A percentile compares a stretch with the other conserved stretches of the same genome.
Conservation (phyloP, 768 basidiomycete species). For the Boletellus ananas region DNA sequence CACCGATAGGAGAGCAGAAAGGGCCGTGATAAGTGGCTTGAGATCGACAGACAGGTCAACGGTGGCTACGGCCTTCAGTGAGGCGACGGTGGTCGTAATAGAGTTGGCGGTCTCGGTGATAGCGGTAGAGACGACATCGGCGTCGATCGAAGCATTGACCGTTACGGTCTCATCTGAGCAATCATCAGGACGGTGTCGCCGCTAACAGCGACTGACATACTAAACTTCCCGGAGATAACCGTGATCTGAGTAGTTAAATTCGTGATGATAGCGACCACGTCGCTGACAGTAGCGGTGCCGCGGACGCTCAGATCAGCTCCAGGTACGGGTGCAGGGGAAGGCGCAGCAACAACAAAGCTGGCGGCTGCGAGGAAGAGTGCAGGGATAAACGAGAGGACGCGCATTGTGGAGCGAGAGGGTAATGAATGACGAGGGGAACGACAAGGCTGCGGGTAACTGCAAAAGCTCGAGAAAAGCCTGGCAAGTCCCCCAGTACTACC, state of each 20-base stretch:
- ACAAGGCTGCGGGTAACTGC: background rate
- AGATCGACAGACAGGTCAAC: background rate
- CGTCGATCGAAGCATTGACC: background rate
- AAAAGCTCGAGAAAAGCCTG: too few species aligned
- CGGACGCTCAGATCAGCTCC: background rate
- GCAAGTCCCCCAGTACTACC: too few species aligned
- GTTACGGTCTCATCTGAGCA: background rate
- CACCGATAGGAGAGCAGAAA: background rate
- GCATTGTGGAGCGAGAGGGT: slow-evolving; percentile 16
- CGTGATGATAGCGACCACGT: background rate
- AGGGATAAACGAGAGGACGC: slow-evolving; percentile 25
- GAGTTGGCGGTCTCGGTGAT: background rate
- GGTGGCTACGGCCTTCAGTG: background rate
- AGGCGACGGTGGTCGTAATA: background rate
- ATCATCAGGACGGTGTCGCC: background rate
- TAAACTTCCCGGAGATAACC: background rate
- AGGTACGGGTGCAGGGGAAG: background rate
- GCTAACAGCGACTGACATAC: background rate
- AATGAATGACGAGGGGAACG: slow-evolving; percentile 7
- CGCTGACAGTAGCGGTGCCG: background rate
- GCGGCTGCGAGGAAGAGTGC: slow-evolving; percentile 14
- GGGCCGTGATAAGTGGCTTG: background rate
- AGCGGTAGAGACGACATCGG: background rate
- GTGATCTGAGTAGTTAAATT: background rate
- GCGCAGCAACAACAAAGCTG: slow-evolving; percentile 17